Evolutionary conservation across 495 filamentous ascomycete species (phyloP), one percentile per base, ranked within the genome.

Genomic region (Hypomontagnella monticulosa): DNA sequence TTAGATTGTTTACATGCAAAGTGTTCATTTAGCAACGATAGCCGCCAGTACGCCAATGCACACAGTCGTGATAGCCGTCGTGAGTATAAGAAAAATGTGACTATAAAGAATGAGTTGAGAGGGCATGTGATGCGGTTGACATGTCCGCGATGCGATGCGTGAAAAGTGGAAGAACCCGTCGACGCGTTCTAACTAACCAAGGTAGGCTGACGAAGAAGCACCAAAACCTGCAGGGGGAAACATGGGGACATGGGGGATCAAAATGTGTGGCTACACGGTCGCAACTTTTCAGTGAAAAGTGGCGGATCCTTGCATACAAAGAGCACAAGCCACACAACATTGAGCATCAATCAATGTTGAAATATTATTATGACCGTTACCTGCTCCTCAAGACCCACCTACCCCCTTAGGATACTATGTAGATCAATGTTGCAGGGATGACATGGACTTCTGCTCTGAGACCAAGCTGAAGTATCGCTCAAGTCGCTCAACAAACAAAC

Each of bases 161-260:
- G 66, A 69, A 69, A 63, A 69, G 59, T 69, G 60, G 66, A 69
- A 69, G 66, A 68, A 63, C 41, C 66, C 66, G 66, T 69, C 36
- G 66, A 69, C 66, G 66, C 66, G 66, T 69, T 63, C 60, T 36
- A 51, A 63, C 65, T 68, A 62, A 67, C 64, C 58, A 63, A 58
- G 59, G 41, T 57, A 46, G 59, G 58, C 58, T 58, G 52, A 43
- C 18, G 44, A n/a, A 37, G 38, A 55, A 36, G 46, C 44, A 61
- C 64, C 32, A 59, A 47, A 53, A 20, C 46, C 52, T 62, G 60
- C 54, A 63, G 54, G 65, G 65, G 58, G 58, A 16, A 54, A 6
- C 23, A 27, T 27, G 23, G 6, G 23, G 23, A 27, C 23, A 27
- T 2, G 23, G 23, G 23, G 23, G 23, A 6, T 20, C 33, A 52